A percentile compares a stretch with the other conserved stretches of the same genome.
Conservation (phyloP, 495 filamentous ascomycete species). For the Symbiotaphrina buchneri region DNA sequence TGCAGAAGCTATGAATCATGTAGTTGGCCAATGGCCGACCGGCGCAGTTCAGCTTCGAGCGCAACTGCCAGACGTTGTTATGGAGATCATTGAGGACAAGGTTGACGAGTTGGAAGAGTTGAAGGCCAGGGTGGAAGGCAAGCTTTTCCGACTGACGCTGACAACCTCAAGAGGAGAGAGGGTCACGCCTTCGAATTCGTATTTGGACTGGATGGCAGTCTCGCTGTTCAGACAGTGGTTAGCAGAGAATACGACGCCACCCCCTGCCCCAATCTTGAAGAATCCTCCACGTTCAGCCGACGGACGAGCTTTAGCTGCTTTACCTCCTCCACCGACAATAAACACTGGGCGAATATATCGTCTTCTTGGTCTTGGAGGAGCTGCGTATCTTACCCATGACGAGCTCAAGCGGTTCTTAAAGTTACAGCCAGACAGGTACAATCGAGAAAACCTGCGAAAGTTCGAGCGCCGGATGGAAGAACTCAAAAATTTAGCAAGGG, state of each 20-base stretch:
- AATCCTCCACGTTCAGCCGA: conserved; percentile 5
- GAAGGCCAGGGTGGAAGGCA: conserved; percentile 43
- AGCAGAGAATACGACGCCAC: conserved; percentile 55
- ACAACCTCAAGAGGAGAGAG: conserved; percentile 62
- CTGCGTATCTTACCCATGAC: conserved; percentile 55
- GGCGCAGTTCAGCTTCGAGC: conserved; percentile 54
- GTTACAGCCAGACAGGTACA: conserved; percentile 42
- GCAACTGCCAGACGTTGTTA: conserved; percentile 42
- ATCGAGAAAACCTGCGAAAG: conserved; percentile 49
- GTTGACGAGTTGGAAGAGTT: conserved; percentile 61
- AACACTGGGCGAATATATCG: conserved; percentile 48
- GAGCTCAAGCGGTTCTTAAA: conserved; percentile 79
- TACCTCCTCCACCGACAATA: conserved; percentile 14
- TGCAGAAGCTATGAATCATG: conserved; percentile 71
- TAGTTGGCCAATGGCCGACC: conserved; percentile 77
- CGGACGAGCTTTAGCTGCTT: conserved; percentile 3
- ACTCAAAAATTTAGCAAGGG: conserved; percentile 58
- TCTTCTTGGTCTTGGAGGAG: conserved; percentile 34
- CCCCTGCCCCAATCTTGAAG: conserved; percentile 14
- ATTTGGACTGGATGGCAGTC: conserved; percentile 72
- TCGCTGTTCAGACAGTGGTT: conserved; percentile 78
- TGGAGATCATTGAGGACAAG: conserved; percentile 82
- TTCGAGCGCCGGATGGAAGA: conserved; percentile 79
- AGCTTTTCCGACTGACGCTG: conserved; percentile 58
- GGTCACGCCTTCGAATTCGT: conserved; percentile 52